phyloP scores from a whole-genome alignment of 1,139 yeast genomes.

The Saccharomyces pastorianus region DNA sequence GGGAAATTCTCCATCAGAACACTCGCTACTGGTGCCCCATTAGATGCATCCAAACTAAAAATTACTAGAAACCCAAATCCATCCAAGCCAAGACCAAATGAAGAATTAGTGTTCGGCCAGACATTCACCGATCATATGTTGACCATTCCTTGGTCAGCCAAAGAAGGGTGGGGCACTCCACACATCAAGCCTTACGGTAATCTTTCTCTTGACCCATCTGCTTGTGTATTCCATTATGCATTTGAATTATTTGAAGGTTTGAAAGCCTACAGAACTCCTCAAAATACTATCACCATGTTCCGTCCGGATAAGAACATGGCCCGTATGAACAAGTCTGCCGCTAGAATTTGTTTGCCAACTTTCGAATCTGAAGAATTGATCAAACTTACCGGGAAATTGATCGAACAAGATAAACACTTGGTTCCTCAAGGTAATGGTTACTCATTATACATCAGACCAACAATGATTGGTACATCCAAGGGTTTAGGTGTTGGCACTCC shows the following conservation, averaged over 20 bases:
- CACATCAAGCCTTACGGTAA: constrained; percentile 76
- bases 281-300: constrained; percentile 68
- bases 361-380: constrained; percentile 70
- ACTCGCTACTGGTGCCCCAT: constrained; percentile 31
- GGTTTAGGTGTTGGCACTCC: constrained; percentile 80
- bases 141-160: constrained; percentile 69
- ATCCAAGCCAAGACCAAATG: constrained; percentile 59
- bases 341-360: constrained; percentile 75
- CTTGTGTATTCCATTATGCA: constrained; percentile 85
- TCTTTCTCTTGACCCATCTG: constrained; percentile 72
- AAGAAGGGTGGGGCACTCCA: constrained; percentile 78
- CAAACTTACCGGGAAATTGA: constrained; percentile 64
- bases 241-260: constrained; percentile 92
- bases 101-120: constrained; percentile 73
- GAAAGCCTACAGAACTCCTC: constrained; percentile 74
- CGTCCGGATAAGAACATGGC: constrained; percentile 85
- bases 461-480: constrained; percentile 82
- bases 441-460: constrained; percentile 86
- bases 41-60: constrained; percentile 62
- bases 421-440: constrained; percentile 79
- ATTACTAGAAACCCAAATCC: constrained; percentile 54
- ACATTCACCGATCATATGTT: constrained; percentile 85
- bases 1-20: background rate
- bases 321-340: constrained; percentile 84
- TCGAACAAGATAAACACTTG: constrained; percentile 60